A percentile compares a stretch with the other conserved stretches of the same genome.
Evolutionary conservation across 75 land plant species (phyloP).

Genomic region (Selaginella tamariscina): DNA sequence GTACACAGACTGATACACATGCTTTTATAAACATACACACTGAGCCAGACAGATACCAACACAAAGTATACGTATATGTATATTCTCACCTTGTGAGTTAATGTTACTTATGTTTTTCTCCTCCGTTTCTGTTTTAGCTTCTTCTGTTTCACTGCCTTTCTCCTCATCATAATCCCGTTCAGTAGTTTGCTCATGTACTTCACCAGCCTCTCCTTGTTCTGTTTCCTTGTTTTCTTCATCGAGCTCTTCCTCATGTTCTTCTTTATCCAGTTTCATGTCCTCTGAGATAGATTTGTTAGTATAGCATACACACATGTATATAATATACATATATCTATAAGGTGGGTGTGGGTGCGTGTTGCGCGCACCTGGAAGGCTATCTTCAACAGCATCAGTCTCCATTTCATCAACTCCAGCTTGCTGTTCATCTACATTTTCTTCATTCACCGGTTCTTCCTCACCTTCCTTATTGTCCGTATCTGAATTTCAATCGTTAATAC

Average conservation of each 20-base stretch:
- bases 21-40: too few species aligned
- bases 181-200: conserved; percentile 20
- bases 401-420: too few species aligned
- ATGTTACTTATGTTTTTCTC: neutral
- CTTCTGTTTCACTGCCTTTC: conserved; percentile 23
- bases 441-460: neutral
- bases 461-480: neutral
- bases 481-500: too few species aligned
- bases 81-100: conserved; percentile 4
- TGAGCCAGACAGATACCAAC: too few species aligned
- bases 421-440: too few species aligned
- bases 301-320: too few species aligned
- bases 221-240: neutral
- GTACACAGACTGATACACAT: too few species aligned
- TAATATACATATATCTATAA: too few species aligned
- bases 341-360: too few species aligned
- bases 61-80: neutral
- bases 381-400: too few species aligned
- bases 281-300: conserved; percentile 12
- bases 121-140: conserved; percentile 14
- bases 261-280: conserved; percentile 24
- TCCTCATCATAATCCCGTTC: conserved; percentile 14
- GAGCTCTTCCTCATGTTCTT: conserved; percentile 13
- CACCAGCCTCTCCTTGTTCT: conserved; percentile 15
- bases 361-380: too few species aligned